Base-by-base conservation (phyloP, 2,329 filamentous ascomycete species). In the Xylariaceae sp. region DNA sequence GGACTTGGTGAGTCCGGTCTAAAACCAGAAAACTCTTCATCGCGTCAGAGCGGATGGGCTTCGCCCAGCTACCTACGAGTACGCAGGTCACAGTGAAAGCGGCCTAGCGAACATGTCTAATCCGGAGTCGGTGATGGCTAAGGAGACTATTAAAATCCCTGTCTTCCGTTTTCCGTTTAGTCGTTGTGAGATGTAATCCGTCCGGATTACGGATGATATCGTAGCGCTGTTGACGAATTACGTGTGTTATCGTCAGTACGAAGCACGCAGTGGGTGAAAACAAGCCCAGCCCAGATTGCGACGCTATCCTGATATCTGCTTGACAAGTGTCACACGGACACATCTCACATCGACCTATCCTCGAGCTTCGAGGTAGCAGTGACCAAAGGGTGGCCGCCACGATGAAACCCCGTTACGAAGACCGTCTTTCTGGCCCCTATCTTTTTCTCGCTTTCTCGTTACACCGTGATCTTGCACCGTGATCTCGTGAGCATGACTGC, bases 351-450 rank as follows among this genome's bases (percentile, higher is more conserved):
- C 42, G 13, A n/a, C 42, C 49, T 34, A 56, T 47, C 34, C 34
- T 53, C 15, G 47, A 53, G 57, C 51, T 56, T 50, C 47, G 45
- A 45, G 9, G 42, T 15, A 15, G 13, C 10, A 13, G 13, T 45
- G 18, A 42, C 47, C 53, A 54, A 57, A 50, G 57, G 17, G 54
- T 48, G 53, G 52, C 17, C 49, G 52, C 52, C 49, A 56, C 52
- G 55, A 61, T 58, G 55, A 51, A 61, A 54, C 56, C 53, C 47
- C 37, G 17, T 17, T 44, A 11, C 13, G 15, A 35, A n/a, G 30
- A 13, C 23, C 23, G 23, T 45, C n/a, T 34, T 50, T 4, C 47
- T n/a, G 8, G 17, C 37, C 23, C 23, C 37, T 9, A 42, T 9
- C 37, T 42, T 3, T 8, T 42, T 42, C 9, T 42, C 8, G 5